Evolutionary conservation across 2,329 filamentous ascomycete genomes (phyloP).

Genomic region (Scopulariopsis brevicaulis): DNA sequence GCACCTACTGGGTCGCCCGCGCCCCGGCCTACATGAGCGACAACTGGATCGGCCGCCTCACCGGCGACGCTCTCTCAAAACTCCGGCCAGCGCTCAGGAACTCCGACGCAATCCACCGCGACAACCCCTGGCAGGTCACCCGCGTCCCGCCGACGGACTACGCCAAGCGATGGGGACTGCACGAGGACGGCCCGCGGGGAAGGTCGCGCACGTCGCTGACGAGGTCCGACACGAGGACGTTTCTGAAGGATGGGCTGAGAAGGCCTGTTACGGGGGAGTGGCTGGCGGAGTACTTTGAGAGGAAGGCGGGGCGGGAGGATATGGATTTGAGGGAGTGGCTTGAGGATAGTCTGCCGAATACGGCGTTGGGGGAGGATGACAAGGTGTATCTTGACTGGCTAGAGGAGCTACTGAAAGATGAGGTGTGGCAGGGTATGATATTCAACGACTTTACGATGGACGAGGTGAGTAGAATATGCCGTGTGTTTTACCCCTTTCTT

Average conservation of each 20-base stretch:
- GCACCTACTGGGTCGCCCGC: not conserved
- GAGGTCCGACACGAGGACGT: conserved; percentile 10
- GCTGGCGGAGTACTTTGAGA: conserved; percentile 11
- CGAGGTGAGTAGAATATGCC: conserved; percentile 11
- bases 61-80: not conserved
- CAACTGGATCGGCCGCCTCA: too few species aligned
- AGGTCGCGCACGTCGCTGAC: conserved; percentile 19
- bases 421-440: conserved; percentile 17
- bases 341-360: conserved; percentile 5
- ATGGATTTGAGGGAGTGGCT: conserved; percentile 12
- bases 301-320: conserved; percentile 6
- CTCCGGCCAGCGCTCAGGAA: conserved; percentile 11
- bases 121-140: not conserved
- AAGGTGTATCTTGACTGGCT: conserved; percentile 11
- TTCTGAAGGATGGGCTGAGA: not conserved
- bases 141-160: conserved; percentile 13
- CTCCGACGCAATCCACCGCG: conserved; percentile 7
- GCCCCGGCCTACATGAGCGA: not conserved
- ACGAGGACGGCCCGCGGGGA: conserved; percentile 15
- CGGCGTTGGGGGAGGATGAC: conserved; percentile 7
- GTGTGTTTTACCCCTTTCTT: not conserved
- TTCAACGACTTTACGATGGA: conserved; percentile 18
- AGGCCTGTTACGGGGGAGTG: conserved; percentile 10
- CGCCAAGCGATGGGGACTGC: conserved; percentile 17
- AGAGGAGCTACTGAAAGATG: conserved; percentile 15